Evolutionary conservation across 2,329 filamentous ascomycete species (phyloP), one percentile per base, ranked within the genome.

Genomic region (Ophiostoma tasmaniense): DNA sequence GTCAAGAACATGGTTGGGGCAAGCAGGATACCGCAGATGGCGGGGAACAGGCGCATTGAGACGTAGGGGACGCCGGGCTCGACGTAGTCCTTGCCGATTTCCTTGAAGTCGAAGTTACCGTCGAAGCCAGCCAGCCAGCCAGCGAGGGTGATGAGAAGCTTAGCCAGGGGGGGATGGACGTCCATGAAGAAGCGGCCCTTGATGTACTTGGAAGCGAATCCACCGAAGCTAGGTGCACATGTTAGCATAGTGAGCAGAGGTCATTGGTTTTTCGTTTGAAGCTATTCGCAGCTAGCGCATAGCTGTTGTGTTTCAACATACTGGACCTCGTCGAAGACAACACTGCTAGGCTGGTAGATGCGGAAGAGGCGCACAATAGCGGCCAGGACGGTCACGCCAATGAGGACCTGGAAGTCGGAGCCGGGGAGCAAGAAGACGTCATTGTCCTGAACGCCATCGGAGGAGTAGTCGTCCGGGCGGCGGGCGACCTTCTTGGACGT

Each of bases 181-280:
- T 99, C 95, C 95, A 99, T 99, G 80, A 99, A 99, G 86, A 99
- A 99, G 78, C 86, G 90, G 76, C 95, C 95, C 84, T 99, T 98
- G 85, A 99, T 98, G 80, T 99, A 99, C 80, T 99, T 99, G 75
- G 91, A 92, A 73, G 95, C 95, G 78, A 99, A 99, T 66, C 95
- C 95, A 78, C 95, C 95, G 79, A 99, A 99, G 81, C 93, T 97
- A 76, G 37, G n/a, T 8, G 4, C n/a, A 35, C 22, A 10, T 28
- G 45, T 69, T 67, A 66, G 68, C 17, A 45, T 30, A 37, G 68
- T 62, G 52, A 55, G 73, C 14, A 64, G 37, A 10, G 50, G 39
- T 1, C 17, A n/a, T 20, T 17, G 42, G 7, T 17, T 45, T n/a
- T 17, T 45, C 37, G 37, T 14, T 39, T 39, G 37, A 39, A 39